Percentiles rank a stretch among this genome's conserved stretches.
phyloP scores from a whole-genome alignment of 108 stramenopile species.

The Schizochytrium sp. region DNA sequence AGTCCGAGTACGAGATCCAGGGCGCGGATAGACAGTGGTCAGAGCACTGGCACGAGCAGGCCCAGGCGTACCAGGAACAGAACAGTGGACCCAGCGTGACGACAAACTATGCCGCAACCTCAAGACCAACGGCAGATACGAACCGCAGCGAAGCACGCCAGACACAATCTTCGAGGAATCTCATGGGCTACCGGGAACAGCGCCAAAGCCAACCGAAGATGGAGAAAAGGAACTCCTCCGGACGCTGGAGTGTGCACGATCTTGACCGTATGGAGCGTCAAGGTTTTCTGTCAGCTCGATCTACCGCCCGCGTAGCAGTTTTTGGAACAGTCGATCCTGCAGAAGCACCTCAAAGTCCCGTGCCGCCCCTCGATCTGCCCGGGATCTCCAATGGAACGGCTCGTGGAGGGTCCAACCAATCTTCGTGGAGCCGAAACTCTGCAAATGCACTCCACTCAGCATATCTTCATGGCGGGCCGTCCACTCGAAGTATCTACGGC shows the following conservation, averaged over 20 bases:
- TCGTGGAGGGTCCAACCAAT: not conserved
- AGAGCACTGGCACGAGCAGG: slow-evolving; percentile 37
- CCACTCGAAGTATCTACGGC: not conserved
- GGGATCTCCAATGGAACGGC: not conserved
- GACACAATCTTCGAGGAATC: no score
- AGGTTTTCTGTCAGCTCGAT: slow-evolving; percentile 27
- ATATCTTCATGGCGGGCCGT: not conserved
- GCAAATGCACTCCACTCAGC: not conserved
- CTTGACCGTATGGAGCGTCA: slow-evolving; percentile 34
- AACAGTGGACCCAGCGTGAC: no score
- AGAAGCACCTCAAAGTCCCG: slow-evolving; percentile 12
- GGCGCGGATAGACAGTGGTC: not conserved
- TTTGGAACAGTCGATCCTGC: not conserved
- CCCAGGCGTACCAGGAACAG: not conserved
- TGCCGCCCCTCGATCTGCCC: not conserved
- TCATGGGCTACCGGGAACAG: not conserved
- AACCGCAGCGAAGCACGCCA: not conserved
- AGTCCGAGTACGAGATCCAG: not conserved
- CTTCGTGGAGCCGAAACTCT: not conserved
- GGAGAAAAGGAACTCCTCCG: not conserved
- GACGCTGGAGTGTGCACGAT: slow-evolving; percentile 48
- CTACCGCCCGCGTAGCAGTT: not conserved
- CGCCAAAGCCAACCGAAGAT: not conserved
- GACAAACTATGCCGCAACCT: not conserved
- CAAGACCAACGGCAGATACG: not conserved